A percentile compares a stretch with the other conserved stretches of the same genome.
These are phyloP conservation scores for Strobilomyces dryophilus DNA, from an alignment of 768 basidiomycete genomes.

Conservation along the genomic window DNA sequence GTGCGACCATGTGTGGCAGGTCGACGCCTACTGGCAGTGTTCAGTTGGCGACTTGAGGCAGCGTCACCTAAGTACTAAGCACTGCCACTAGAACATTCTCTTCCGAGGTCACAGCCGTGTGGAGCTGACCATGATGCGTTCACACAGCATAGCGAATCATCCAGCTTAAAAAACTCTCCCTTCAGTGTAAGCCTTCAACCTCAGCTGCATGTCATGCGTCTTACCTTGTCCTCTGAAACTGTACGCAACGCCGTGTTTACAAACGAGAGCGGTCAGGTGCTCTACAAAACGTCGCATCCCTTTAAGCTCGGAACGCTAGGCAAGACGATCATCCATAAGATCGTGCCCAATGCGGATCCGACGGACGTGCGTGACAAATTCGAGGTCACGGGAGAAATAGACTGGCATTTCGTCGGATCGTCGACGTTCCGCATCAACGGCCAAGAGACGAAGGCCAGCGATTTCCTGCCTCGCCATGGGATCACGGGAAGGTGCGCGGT, in stretches of 20 bases:
- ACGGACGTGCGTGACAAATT: slow-evolving; percentile 26
- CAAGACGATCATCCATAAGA: slow-evolving; percentile 21
- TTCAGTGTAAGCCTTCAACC: too few relatives aligned
- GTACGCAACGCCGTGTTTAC: slow-evolving; percentile 25
- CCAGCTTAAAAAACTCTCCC: too few relatives aligned
- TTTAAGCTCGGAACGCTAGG: not conserved
- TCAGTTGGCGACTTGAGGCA: too few relatives aligned
- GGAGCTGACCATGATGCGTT: too few relatives aligned
- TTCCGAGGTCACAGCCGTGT: too few relatives aligned
- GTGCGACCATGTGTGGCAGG: too few relatives aligned
- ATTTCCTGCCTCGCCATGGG: slow-evolving; percentile 21
- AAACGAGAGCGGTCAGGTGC: slow-evolving; percentile 23
- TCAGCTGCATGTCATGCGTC: slow-evolving; percentile 12
- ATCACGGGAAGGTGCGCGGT: slow-evolving; percentile 18
- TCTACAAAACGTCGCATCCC: slow-evolving; percentile 29
- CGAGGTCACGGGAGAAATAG: slow-evolving; percentile 30
- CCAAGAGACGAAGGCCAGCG: slow-evolving; percentile 19
- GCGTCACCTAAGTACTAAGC: too few relatives aligned
- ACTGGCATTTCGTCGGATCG: slow-evolving; percentile 25
- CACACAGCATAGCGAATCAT: too few relatives aligned
- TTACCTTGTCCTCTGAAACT: slow-evolving; percentile 19
- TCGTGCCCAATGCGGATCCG: slow-evolving; percentile 13
- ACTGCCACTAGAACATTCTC: too few relatives aligned
- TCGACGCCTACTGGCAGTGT: too few relatives aligned
- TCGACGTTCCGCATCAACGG: slow-evolving; percentile 29